These are phyloP conservation scores for Phyllosticta citrichinensis DNA, from an alignment of 2,329 filamentous ascomycete species.

Conservation along the genomic window DNA sequence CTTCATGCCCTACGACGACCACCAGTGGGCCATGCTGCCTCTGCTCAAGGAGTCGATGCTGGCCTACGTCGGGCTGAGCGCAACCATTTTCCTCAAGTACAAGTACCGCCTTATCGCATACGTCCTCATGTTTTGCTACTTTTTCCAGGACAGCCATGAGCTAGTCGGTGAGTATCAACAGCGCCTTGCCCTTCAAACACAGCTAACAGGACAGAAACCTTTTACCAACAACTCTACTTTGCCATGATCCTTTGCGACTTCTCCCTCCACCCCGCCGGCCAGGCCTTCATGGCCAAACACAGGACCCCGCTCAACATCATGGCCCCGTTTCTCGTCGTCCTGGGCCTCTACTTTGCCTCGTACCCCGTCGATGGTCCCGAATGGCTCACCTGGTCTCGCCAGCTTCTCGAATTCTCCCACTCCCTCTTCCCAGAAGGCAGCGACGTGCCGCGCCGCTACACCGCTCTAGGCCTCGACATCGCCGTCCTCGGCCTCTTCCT, in stretches of 20 bases:
- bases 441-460: conserved; percentile 34
- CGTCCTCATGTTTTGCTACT: conserved; percentile 38
- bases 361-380: conserved; percentile 36
- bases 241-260: conserved; percentile 44
- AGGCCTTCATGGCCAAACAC: conserved; percentile 35
- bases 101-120: conserved; percentile 38
- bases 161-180: conserved; percentile 32
- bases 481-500: conserved; percentile 42
- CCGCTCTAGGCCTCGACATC: conserved; percentile 40
- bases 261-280: conserved; percentile 36
- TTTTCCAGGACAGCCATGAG: conserved; percentile 36
- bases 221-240: conserved; percentile 42
- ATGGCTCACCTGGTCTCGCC: conserved; percentile 39
- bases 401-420: conserved; percentile 31
- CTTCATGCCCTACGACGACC: conserved; percentile 43
- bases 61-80: conserved; percentile 39
- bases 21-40: conserved; percentile 46
- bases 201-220: conserved; percentile 35
- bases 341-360: conserved; percentile 39
- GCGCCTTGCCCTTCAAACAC: background rate
- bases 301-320: conserved; percentile 30
- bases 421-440: conserved; percentile 38
- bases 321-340: conserved; percentile 28
- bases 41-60: conserved; percentile 42
- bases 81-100: conserved; percentile 39